Percentiles rank a stretch among this genome's conserved stretches.
These are phyloP conservation scores for Hypoxylon sp. DNA, from an alignment of 2,329 filamentous ascomycete genomes.

Conservation along the genomic window DNA sequence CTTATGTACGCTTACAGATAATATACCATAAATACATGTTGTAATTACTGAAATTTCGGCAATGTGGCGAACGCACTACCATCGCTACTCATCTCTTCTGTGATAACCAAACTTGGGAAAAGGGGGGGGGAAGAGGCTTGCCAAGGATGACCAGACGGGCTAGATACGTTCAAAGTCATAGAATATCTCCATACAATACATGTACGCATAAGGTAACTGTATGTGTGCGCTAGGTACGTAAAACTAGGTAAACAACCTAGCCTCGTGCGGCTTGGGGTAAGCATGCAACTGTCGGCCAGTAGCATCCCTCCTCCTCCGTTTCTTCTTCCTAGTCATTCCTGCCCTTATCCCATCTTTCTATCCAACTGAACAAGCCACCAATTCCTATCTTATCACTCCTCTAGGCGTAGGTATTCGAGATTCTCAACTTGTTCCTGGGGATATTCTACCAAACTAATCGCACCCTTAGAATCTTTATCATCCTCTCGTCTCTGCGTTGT, in stretches of 20 bases:
- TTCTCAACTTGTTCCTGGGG: not conserved
- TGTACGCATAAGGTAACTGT: conserved; percentile 8
- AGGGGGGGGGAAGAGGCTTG: too few species aligned
- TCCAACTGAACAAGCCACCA: conserved; percentile 1
- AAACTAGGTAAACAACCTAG: conserved; percentile 16
- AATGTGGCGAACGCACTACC: not conserved
- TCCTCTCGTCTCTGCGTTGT: conserved; percentile 6
- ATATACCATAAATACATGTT: too few species aligned
- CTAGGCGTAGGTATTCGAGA: conserved; percentile 11
- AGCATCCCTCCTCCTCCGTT: not conserved
- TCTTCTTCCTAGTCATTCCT: conserved; percentile 22
- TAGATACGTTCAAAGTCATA: conserved; percentile 1
- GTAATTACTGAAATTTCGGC: not conserved
- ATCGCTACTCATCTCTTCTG: not conserved
- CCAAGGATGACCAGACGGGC: not conserved
- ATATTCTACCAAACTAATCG: conserved; percentile 14
- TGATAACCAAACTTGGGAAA: not conserved
- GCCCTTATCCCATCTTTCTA: conserved; percentile 19
- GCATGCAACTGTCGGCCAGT: conserved; percentile 6
- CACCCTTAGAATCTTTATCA: conserved; percentile 14
- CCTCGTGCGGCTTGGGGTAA: conserved; percentile 21
- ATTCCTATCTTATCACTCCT: conserved; percentile 12
- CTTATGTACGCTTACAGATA: too few species aligned
- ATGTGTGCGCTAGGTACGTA: conserved; percentile 14
- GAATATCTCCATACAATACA: conserved; percentile 6